phyloP scores from a whole-genome alignment of 139 green algal genomes.

The Raphidocelis subcapitata region DNA sequence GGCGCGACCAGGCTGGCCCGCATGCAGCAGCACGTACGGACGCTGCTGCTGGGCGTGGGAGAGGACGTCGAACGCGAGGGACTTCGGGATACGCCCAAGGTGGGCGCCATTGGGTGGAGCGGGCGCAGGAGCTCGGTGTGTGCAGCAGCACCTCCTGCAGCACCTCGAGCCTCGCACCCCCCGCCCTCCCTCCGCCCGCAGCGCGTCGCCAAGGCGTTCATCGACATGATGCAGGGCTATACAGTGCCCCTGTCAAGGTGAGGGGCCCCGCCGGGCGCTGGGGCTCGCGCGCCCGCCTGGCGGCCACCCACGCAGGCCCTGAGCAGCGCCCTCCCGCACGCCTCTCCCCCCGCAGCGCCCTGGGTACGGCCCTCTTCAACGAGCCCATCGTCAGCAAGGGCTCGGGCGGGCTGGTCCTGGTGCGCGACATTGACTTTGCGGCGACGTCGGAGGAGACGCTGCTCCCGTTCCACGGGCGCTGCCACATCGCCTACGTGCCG shows the following conservation, averaged over 20 bases:
- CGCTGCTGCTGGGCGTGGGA: slow-evolving; percentile 70
- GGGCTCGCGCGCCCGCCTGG: not conserved
- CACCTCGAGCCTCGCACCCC: not conserved
- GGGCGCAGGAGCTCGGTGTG: not conserved
- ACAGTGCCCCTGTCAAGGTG: not conserved
- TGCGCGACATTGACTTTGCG: slow-evolving; percentile 92
- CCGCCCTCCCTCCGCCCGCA: slow-evolving; percentile 36
- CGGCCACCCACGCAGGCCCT: not conserved
- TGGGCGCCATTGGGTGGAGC: slow-evolving; percentile 25
- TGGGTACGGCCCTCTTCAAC: slow-evolving; percentile 79
- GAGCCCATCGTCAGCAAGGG: slow-evolving; percentile 63
- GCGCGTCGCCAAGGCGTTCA: slow-evolving; percentile 88
- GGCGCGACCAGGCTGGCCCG: not conserved
- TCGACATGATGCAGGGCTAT: slow-evolving; percentile 77
- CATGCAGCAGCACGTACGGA: slow-evolving; percentile 48
- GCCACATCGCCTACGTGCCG: slow-evolving; percentile 93
- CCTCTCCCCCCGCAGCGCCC: slow-evolving; percentile 41
- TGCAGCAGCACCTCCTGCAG: too few species aligned
- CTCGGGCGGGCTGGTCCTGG: slow-evolving; percentile 70
- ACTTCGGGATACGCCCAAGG: slow-evolving; percentile 86
- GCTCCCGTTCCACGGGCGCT: slow-evolving; percentile 89
- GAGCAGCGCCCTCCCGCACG: not conserved
- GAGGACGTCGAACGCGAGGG: slow-evolving; percentile 82
- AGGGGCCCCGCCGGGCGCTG: not conserved
- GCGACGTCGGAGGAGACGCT: slow-evolving; percentile 72